Conservation (phyloP, 805 yeast genomes). For the Yarrowia sp. region DNA sequence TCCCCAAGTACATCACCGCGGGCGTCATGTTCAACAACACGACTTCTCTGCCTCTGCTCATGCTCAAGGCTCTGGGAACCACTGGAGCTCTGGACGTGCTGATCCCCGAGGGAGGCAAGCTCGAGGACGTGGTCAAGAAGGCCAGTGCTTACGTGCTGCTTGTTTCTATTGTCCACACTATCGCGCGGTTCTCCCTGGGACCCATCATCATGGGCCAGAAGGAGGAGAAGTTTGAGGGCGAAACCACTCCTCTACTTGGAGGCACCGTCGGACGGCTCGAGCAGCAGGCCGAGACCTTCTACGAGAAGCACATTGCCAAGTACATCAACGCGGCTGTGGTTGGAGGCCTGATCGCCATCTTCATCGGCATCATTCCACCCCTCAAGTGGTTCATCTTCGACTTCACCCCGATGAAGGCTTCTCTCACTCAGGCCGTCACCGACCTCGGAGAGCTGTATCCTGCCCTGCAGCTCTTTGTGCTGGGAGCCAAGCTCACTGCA, state of each 20-base stretch:
- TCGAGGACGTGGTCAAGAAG: slow-evolving; percentile 26
- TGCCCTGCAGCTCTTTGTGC: slow-evolving; percentile 32
- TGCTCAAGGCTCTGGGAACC: slow-evolving; percentile 28
- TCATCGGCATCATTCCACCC: slow-evolving; percentile 32
- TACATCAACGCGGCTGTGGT: slow-evolving; percentile 31
- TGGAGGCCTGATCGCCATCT: slow-evolving; percentile 30
- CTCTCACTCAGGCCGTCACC: slow-evolving; percentile 30
- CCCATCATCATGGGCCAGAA: slow-evolving; percentile 29
- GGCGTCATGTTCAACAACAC: slow-evolving; percentile 32
- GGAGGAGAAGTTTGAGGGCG: slow-evolving; percentile 12
- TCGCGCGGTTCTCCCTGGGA: slow-evolving; percentile 31
- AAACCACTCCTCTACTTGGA: slow-evolving; percentile 21
- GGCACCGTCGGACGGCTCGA: neutral
- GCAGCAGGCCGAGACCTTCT: neutral
- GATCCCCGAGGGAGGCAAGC: slow-evolving; percentile 28
- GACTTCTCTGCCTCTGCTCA: slow-evolving; percentile 30
- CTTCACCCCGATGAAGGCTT: slow-evolving; percentile 25
- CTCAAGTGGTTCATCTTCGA: slow-evolving; percentile 30
- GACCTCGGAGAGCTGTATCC: slow-evolving; percentile 32
- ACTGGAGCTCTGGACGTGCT: slow-evolving; percentile 30
- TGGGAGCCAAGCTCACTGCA: slow-evolving; percentile 30
- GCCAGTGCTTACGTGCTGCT: slow-evolving; percentile 31
- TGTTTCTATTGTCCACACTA: slow-evolving; percentile 30
- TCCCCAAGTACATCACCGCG: slow-evolving; percentile 30
- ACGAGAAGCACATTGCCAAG: slow-evolving; percentile 17